Evolutionary conservation across 1,284 basidiomycete genomes (phyloP).

Genomic region (Tilletia setariae): DNA sequence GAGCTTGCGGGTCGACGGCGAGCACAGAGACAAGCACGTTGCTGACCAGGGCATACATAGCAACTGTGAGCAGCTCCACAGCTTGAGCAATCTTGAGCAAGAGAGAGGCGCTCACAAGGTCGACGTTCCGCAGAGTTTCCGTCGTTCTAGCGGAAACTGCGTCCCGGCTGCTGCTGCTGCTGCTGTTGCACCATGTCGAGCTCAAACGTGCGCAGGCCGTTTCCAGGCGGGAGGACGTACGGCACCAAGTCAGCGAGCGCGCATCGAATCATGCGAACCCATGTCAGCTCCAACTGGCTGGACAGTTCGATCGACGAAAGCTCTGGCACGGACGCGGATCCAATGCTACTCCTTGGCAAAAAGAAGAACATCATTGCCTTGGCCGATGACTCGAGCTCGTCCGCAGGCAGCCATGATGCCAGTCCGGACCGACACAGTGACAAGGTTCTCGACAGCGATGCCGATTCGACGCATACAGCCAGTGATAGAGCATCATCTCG

Average conservation of each 20-base stretch:
- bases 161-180: no score
- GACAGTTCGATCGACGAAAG: not conserved
- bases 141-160: no score
- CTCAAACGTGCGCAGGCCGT: not conserved
- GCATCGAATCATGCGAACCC: slow-evolving; percentile 8
- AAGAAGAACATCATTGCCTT: not conserved
- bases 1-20: no score
- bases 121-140: not conserved
- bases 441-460: not conserved
- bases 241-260: not conserved
- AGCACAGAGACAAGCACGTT: no score
- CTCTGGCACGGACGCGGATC: not conserved
- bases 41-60: no score
- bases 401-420: not conserved
- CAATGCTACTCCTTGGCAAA: not conserved
- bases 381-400: slow-evolving; percentile 8
- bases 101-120: no score
- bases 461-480: no score
- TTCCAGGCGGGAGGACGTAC: not conserved
- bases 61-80: no score
- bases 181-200: no score
- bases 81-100: no score
- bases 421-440: not conserved
- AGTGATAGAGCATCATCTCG: not conserved
- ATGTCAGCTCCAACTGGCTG: not conserved